Conservation (phyloP, 2,329 filamentous ascomycete species). For the Beauveria scarabaeidicola region DNA sequence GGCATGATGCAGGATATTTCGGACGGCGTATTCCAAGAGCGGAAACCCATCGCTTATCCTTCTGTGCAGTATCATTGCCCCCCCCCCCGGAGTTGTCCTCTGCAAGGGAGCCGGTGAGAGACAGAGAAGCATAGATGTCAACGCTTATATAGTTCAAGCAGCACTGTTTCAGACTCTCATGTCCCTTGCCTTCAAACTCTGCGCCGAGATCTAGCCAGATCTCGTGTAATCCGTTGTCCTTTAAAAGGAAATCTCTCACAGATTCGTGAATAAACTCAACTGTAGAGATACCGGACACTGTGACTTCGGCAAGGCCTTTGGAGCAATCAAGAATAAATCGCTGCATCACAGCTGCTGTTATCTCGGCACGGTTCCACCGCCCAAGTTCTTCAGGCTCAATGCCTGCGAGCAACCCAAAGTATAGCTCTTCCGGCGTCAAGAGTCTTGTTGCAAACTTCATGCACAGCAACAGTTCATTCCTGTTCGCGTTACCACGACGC, state of each 20-base stretch:
- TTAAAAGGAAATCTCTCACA: constrained; percentile 37
- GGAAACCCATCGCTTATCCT: not conserved
- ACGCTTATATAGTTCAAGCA: constrained; percentile 9
- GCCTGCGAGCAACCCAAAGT: constrained; percentile 19
- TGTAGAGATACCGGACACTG: constrained; percentile 13
- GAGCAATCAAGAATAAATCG: constrained; percentile 31
- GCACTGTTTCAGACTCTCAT: constrained; percentile 12
- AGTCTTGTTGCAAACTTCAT: too few species aligned
- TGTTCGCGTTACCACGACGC: too few species aligned
- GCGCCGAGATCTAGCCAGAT: constrained; percentile 1
- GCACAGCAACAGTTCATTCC: too few species aligned
- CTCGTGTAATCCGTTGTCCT: constrained; percentile 20
- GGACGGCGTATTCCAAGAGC: constrained; percentile 13
- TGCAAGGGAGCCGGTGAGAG: not conserved
- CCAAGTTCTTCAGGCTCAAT: not conserved
- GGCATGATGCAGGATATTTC: constrained; percentile 14
- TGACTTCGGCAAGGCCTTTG: constrained; percentile 37
- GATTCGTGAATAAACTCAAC: constrained; percentile 44
- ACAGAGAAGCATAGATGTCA: not conserved
- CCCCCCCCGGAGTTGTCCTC: not conserved
- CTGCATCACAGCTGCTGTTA: constrained; percentile 16
- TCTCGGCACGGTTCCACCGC: constrained; percentile 16
- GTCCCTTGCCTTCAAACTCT: not conserved
- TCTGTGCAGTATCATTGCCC: not conserved
- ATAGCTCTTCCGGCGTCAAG: constrained; percentile 29